Percentiles rank a stretch among this genome's conserved stretches.
These are phyloP conservation scores for Aspergillus piperis DNA, from an alignment of 2,329 filamentous ascomycete species.

Conservation along the genomic window DNA sequence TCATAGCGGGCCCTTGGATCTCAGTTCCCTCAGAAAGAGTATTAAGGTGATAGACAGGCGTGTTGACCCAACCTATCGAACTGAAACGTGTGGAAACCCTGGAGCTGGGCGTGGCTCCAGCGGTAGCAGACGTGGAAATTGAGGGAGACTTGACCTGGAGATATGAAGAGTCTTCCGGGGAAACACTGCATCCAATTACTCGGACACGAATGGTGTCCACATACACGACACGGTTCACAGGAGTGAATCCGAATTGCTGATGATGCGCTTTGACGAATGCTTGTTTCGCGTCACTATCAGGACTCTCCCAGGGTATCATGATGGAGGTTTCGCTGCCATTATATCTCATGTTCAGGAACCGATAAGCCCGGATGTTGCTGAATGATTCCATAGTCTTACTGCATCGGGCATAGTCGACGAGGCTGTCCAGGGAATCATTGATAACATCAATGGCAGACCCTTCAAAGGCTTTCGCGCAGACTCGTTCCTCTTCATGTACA, in stretches of 20 bases:
- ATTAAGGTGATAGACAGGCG: background rate
- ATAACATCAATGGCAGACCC: background rate
- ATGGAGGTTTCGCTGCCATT: conserved; percentile 49
- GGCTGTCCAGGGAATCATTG: background rate
- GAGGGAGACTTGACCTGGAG: too few relatives aligned
- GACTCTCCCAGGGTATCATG: conserved; percentile 39
- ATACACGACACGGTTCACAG: conserved; percentile 30
- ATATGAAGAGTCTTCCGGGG: too few relatives aligned
- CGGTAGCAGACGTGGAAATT: too few relatives aligned
- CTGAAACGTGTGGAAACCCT: too few relatives aligned
- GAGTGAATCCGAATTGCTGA: conserved; percentile 47
- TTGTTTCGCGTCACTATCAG: conserved; percentile 34
- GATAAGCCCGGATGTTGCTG: background rate
- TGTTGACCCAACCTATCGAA: background rate
- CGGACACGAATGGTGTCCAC: conserved; percentile 42
- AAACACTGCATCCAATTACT: conserved; percentile 26
- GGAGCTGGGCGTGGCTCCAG: too few relatives aligned
- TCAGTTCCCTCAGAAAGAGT: background rate
- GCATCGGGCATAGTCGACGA: too few relatives aligned
- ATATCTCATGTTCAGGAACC: conserved; percentile 42
- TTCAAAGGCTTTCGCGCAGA: conserved; percentile 28
- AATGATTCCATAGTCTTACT: background rate
- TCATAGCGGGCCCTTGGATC: conserved; percentile 36
- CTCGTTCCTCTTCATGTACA: conserved; percentile 65
- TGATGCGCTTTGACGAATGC: conserved; percentile 44